Conservation (phyloP, 768 basidiomycete species). For the button mushroom (Agaricus bisporus) region DNA sequence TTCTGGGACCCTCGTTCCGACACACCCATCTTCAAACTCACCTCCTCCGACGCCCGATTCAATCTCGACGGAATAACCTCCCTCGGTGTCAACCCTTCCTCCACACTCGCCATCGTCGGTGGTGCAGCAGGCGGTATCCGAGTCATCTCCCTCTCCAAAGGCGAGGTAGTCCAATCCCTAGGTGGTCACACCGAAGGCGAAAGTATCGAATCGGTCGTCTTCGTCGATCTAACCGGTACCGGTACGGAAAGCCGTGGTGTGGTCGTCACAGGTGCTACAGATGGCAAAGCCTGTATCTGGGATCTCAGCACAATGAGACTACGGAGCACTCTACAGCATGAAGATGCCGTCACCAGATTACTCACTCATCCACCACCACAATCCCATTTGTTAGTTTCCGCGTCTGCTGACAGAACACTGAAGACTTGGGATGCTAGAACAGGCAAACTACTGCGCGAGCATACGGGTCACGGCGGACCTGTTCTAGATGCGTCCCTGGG, state of each 20-base stretch:
- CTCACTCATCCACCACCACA: conserved; percentile 70
- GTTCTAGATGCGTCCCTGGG: conserved; percentile 74
- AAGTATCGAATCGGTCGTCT: conserved; percentile 82
- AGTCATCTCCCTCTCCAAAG: conserved; percentile 81
- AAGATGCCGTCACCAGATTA: conserved; percentile 82
- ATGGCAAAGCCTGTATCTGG: conserved; percentile 94
- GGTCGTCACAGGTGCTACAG: conserved; percentile 84
- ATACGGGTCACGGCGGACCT: conserved; percentile 77
- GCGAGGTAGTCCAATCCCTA: conserved; percentile 71
- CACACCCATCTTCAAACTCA: conserved; percentile 77
- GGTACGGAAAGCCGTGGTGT: conserved; percentile 44
- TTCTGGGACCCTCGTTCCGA: conserved; percentile 88
- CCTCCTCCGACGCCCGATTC: conserved; percentile 65
- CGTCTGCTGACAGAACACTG: conserved; percentile 80
- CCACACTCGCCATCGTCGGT: conserved; percentile 88
- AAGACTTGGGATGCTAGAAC: conserved; percentile 92
- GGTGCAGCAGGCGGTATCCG: conserved; percentile 82
- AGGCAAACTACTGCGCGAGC: conserved; percentile 69
- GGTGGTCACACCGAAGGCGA: conserved; percentile 83
- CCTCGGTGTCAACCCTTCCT: conserved; percentile 77
- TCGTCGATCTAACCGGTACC: conserved; percentile 62
- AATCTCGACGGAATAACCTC: conserved; percentile 81
- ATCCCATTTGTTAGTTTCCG: conserved; percentile 74
- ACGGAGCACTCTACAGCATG: conserved; percentile 75
- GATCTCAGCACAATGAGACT: conserved; percentile 84